Evolutionary conservation across 2,329 filamentous ascomycete genomes (phyloP), one percentile per base, ranked within the genome.

Genomic region (Akanthomyces muscarius): DNA sequence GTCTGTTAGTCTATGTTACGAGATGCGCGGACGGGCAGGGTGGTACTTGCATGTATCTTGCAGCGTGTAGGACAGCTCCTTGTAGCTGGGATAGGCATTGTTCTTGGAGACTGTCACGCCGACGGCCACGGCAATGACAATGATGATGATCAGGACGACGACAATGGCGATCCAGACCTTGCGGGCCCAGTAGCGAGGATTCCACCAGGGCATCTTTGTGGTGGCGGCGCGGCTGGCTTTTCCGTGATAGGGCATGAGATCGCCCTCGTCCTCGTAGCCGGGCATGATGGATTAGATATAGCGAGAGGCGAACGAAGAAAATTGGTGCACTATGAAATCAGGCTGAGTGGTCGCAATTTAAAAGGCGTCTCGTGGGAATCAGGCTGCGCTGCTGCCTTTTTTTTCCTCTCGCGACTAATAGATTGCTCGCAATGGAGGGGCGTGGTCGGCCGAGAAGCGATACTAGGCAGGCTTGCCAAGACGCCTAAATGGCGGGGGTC

Each of bases 121-220:
- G 6, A 83, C 78, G 5, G 77, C 74, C 13, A 82, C 77, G 8
- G 83, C 76, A 51, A 86, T 73, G 42, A 79, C 73, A 10, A 84
- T 73, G 47, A 84, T 68, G 16, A 87, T 70, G 28, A 73, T 72
- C 2, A 79, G 62, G 1, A 76, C 66, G 1, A 74, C 69, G 4
- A 66, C 77, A 6, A 82, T 69, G 41, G 77, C 73, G 25, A 78
- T 70, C 80, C 81, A 87, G 13, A 74, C 77, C 63, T 78, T 80
- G 69, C 81, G 80, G 47, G 79, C 74, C 86, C 85, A 88, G 53
- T 76, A 76, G 56, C 76, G 76, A 0, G 81, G 79, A 65, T 86
- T 77, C 71, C 79, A 84, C 72, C 71, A 75, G 8, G 75, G 72
- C 64, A 70, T 71, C 33, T 65, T 68, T 6, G 72, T 56, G 21